A percentile compares a stretch with the other conserved stretches of the same genome.
Evolutionary conservation across 257 asterid genomes (phyloP).

Genomic region (Rehmannia glutinosa): DNA sequence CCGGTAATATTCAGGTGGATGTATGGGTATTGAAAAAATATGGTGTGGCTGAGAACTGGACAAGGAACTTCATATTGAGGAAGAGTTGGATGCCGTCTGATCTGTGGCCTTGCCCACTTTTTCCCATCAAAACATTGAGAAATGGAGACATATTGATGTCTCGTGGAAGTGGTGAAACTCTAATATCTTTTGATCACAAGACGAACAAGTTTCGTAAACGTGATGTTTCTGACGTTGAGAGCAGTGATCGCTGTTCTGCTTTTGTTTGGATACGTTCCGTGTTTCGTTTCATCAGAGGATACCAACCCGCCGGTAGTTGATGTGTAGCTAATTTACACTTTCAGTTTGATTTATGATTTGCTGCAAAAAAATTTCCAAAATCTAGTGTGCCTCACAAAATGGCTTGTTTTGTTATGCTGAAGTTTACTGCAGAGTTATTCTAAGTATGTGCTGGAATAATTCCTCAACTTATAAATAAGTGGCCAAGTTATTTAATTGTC

Average conservation of each 20-base stretch:
- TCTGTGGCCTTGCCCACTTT: not conserved
- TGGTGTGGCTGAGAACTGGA: conserved; percentile 13
- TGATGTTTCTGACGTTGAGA: not conserved
- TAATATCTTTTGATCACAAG: conserved; percentile 4
- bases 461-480: too few relatives aligned
- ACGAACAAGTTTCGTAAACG: not conserved
- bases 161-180: not conserved
- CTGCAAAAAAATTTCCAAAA: too few relatives aligned
- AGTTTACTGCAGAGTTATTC: too few relatives aligned
- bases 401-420: too few relatives aligned
- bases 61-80: not conserved
- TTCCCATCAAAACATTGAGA: not conserved
- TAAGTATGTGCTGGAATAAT: too few relatives aligned
- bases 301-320: too few relatives aligned
- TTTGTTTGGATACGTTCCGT: not conserved
- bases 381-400: too few relatives aligned
- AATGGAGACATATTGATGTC: conserved; percentile 11
- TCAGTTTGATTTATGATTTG: too few relatives aligned
- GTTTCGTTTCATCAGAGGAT: not conserved
- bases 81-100: not conserved
- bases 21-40: conserved; percentile 15
- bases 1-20: not conserved
- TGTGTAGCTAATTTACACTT: too few relatives aligned
- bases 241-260: not conserved
- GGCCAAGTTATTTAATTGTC: too few relatives aligned